Base-by-base conservation (phyloP, 805 yeast genomes). In the Naumovozyma castellii region DNA sequence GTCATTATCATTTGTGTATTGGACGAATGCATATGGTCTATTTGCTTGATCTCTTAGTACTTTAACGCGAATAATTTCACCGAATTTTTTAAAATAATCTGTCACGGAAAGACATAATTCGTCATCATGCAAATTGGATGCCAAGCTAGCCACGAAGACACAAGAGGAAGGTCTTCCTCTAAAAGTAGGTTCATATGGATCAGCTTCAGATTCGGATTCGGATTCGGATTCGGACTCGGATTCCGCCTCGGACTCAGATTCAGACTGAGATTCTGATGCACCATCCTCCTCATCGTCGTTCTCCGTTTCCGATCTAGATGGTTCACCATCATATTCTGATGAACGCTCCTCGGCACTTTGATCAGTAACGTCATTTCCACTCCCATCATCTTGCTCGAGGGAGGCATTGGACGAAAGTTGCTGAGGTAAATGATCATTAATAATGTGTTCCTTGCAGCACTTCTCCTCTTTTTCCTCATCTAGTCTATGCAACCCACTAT, bases 1-100 rank as follows among this genome's bases (percentile, higher is more conserved):
- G 47, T 82, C 90, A 6, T 62, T 66, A 46, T 82, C 92, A 41
- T 66, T 75, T 6, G 75, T 67, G 57, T 83, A 87, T 63, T 87
- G 96, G 35, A 87, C 95, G 69, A 87, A 87, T 0, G 95, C 95
- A 62, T 87, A 87, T 2, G 97, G 97, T 35, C 95, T 69, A 53
- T 82, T 81, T 17, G 77, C 69, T 13, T 82, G 76, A 63, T 87
- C 95, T 39, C 95, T 68, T 43, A 87, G 68, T 2, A 87, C 95
- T 54, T 87, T 87, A 13, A 85, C 94, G 17, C 80, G 65, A 2
- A 78, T 69, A 32, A 84, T 65, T 32, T 70, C 66, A 5, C 95
- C 95, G 78, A 80, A 87, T 43, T 74, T 67, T 43, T 66, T 61
- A 49, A 87, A 85, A 54, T 77, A 86, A 27, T 71, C 64, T 2